Evolutionary conservation across 2,329 filamentous ascomycete species (phyloP), one percentile per base, ranked within the genome.

Genomic region (Neospermospora avenae): DNA sequence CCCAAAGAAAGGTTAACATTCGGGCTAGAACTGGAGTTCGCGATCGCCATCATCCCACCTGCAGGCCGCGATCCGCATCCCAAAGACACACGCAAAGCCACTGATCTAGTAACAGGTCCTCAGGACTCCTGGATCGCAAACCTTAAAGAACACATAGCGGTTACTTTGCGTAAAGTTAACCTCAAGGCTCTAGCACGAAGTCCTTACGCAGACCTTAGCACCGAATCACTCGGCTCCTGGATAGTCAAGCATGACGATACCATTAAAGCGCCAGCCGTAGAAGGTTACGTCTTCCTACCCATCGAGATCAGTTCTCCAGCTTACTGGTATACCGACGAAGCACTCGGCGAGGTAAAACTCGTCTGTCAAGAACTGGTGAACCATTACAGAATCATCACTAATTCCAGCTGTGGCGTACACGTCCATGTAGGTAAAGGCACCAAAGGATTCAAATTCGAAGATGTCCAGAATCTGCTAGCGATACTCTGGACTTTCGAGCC

Each of bases 381-480:
- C 0, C 63, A 28, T 1, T 68, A 69, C 53, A 58, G 67, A 6
- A 37, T 72, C 7, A 51, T 64, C n/a, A 55, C 59, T 42, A 72
- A 72, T 54, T 24, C 57, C 3, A 62, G 61, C 5, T 69, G 66
- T 25, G 71, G 69, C 0, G 34, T 72, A 0, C 72, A 75, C 49
- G 65, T 74, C 18, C 72, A 75, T 54, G 62, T 74, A 24, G 71
- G 71, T 4, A 67, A 71, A 25, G 66, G 63, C 1, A 41, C 31
- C n/a, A 28, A 62, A 3, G 65, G 66, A 0, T 72, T 73, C 39
- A 56, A 55, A 6, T 42, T 69, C 13, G 28, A 56, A 7, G 65
- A 65, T 1, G 39, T 75, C n/a, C 67, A 67, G 57, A 73, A 72
- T 31, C 31, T 74, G 10, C 41, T 72, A 25, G 65, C 64, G 0